Base-by-base conservation (phyloP, 176 grass and related monocot genomes). In the Carex parvula region DNA sequence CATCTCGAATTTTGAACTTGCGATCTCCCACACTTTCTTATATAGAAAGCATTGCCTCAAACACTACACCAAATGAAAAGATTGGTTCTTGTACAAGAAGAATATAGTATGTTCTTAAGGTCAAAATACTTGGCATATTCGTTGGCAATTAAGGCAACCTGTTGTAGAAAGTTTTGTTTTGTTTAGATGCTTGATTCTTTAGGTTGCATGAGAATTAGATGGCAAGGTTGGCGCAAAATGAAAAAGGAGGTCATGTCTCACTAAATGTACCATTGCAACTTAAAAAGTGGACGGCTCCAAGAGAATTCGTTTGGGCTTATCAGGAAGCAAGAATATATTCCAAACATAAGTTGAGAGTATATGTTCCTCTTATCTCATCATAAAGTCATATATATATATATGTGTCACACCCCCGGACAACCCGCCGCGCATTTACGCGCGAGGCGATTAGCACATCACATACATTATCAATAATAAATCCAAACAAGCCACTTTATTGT, bases 241-340 rank as follows among this genome's bases (percentile, higher is more conserved):
- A 52, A 74, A 55, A 56, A 3, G 48, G 21, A 56, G 2, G 6
- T 56, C 21, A 73, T 24, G 41, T 46, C 7, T 48, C 42, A 73
- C 70, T 73, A 73, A 50, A 76, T 76, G 24, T 54, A 30, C 48
- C 72, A 75, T 16, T 46, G 11, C 41, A 26, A 74, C 11, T 26
- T 24, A 70, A 68, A 68, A 24, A 79, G 42, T 61, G 58, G 13
- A 46, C 3, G 33, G 78, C 35, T 62, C 12, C 26, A 62, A 80
- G 13, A 61, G 39, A 80, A 54, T 41, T 60, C 44, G 11, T 74
- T 74, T 58, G 8, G 58, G 52, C 55, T 59, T 60, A 60, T 80
- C 54, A 64, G 55, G 60, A 44, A 63, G 20, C 20, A 42, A n/a
- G 79, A 81, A 81, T 81, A 81, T 81, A 42, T 81, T 32, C 79